A percentile compares a stretch with the other conserved stretches of the same genome.
phyloP scores from a whole-genome alignment of 208 protist genomes.

The Wallacemonas sp. region DNA sequence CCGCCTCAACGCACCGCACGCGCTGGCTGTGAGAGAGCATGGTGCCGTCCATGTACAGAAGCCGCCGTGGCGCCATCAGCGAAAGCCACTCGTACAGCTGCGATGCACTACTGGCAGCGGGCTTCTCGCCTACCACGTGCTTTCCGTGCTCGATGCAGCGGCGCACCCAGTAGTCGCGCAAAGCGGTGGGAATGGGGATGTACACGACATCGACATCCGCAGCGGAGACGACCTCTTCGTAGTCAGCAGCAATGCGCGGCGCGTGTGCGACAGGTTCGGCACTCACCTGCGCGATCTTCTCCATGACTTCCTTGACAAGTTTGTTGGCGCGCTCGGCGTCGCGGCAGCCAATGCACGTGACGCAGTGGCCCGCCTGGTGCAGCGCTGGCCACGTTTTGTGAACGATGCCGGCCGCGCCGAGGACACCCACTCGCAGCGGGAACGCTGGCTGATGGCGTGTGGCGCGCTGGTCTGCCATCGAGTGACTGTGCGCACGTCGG shows the following conservation, averaged over 20 bases:
- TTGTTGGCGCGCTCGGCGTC: conserved; percentile 14
- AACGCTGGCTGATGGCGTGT: neutral
- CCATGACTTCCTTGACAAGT: conserved; percentile 19
- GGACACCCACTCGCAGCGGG: conserved; percentile 29
- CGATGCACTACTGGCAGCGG: conserved; percentile 13
- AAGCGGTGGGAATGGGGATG: conserved; percentile 29
- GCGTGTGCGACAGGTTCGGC: neutral
- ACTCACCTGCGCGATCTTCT: neutral
- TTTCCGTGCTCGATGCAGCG: conserved; percentile 27
- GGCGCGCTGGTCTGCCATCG: neutral
- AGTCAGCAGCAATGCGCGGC: conserved; percentile 14
- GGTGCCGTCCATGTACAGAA: conserved; percentile 50
- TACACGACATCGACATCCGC: conserved; percentile 41
- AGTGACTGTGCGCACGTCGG: neutral
- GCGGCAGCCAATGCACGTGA: conserved; percentile 29
- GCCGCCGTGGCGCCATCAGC: conserved; percentile 14
- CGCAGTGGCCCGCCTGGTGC: conserved; percentile 25
- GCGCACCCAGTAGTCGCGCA: conserved; percentile 32
- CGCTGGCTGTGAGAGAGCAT: conserved; percentile 36
- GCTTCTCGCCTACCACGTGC: conserved; percentile 46
- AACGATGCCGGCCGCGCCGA: conserved; percentile 23
- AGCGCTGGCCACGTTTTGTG: conserved; percentile 30
- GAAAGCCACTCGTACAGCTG: conserved; percentile 31
- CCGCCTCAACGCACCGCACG: conserved; percentile 15
- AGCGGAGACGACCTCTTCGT: conserved; percentile 30